These are phyloP conservation scores for Gnaphalium uliginosum DNA, from an alignment of 129 eudicot species.

Conservation along the genomic window DNA sequence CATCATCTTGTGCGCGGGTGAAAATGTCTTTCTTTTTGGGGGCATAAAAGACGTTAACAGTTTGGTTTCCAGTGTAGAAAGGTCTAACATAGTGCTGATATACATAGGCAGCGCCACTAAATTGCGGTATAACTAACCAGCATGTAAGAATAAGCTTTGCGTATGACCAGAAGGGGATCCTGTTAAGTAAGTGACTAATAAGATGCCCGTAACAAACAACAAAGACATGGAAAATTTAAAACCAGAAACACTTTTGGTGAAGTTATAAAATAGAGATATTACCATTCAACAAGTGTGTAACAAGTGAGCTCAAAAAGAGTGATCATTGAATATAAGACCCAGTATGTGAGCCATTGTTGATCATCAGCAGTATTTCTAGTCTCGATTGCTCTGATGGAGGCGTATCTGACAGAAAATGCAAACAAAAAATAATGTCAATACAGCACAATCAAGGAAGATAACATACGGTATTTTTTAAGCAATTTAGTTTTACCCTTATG, in stretches of 20 bases:
- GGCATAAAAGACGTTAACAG: conserved; percentile 65
- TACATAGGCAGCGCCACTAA: conserved; percentile 90
- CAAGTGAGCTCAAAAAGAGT: conserved; percentile 95
- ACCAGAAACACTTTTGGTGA: background rate
- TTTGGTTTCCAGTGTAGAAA: conserved; percentile 43
- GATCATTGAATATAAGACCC: conserved; percentile 91
- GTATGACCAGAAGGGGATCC: conserved; percentile 96
- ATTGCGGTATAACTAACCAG: conserved; percentile 96
- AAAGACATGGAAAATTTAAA: background rate
- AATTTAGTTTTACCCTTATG: background rate
- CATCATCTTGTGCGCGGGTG: conserved; percentile 62
- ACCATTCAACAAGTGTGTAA: conserved; percentile 79
- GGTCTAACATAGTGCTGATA: conserved; percentile 84
- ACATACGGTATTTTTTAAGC: background rate
- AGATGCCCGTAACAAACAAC: background rate
- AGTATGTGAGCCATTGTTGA: conserved; percentile 97
- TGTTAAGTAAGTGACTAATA: conserved; percentile 15
- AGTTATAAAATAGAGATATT: conserved; percentile 1
- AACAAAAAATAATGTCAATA: background rate
- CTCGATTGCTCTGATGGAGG: conserved; percentile 92
- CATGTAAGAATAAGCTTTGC: conserved; percentile 81
- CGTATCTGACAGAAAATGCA: conserved; percentile 48
- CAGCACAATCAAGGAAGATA: background rate
- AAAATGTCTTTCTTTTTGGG: conserved; percentile 67
- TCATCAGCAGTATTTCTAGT: conserved; percentile 74